Evolutionary conservation across 257 asterid species (phyloP).

Genomic region (Mitragyna speciosa): DNA sequence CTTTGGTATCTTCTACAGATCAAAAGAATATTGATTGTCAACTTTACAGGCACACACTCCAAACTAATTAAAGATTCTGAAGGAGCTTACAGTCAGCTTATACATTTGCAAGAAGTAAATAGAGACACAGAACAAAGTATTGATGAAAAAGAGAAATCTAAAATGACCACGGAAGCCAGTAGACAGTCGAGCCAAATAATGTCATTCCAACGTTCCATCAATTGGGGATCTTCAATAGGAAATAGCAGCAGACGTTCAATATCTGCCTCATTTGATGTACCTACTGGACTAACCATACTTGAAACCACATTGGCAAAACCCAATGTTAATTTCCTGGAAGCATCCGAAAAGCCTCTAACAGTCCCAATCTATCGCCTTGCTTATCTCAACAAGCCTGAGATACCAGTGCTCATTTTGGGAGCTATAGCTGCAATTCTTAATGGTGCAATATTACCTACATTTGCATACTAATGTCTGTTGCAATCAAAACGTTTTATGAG

Average conservation of each 20-base stretch:
- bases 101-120: slow-evolving; percentile 50
- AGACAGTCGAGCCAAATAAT: slow-evolving; percentile 57
- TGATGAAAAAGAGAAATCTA: too few relatives aligned
- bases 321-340: slow-evolving; percentile 32
- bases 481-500: slow-evolving; percentile 63
- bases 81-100: slow-evolving; percentile 61
- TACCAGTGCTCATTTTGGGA: slow-evolving; percentile 51
- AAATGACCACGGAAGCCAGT: too few relatives aligned
- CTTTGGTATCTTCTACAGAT: background rate
- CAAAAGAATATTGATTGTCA: background rate
- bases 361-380: slow-evolving; percentile 61
- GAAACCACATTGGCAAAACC: slow-evolving; percentile 41
- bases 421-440: slow-evolving; percentile 58
- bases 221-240: slow-evolving; percentile 70
- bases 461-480: slow-evolving; percentile 60
- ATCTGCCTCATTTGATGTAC: slow-evolving; percentile 50
- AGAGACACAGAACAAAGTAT: slow-evolving; percentile 37
- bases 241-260: slow-evolving; percentile 59
- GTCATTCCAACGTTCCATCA: slow-evolving; percentile 45
- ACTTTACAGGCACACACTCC: slow-evolving; percentile 47
- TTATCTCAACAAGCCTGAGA: slow-evolving; percentile 76
- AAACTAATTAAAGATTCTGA: slow-evolving; percentile 44
- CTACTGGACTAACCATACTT: slow-evolving; percentile 49
- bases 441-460: slow-evolving; percentile 71
- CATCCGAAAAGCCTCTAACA: slow-evolving; percentile 34